Evolutionary conservation across 495 filamentous ascomycete species (phyloP).

Genomic region (Hypoxylon lenormandii): DNA sequence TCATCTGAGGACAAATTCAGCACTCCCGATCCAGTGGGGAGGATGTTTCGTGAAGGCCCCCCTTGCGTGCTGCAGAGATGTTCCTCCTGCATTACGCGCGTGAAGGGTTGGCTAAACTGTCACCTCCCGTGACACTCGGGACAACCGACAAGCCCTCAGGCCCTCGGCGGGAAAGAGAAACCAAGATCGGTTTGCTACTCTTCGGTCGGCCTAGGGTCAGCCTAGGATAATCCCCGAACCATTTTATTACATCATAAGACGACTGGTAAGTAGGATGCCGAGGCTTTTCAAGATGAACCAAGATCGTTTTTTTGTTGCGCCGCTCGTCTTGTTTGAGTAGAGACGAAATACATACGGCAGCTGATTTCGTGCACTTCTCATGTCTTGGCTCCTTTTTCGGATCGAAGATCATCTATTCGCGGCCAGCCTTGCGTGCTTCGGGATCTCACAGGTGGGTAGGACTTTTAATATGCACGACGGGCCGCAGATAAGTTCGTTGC

Average conservation of each 20-base stretch:
- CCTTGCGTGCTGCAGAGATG: conserved; percentile 38
- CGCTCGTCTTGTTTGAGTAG: too few relatives aligned
- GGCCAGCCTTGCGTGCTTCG: conserved; percentile 23
- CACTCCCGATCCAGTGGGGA: conserved; percentile 23
- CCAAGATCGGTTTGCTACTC: conserved; percentile 9
- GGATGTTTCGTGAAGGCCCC: conserved; percentile 32
- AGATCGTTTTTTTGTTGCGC: too few relatives aligned
- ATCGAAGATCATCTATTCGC: conserved; percentile 18
- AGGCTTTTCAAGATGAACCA: too few relatives aligned
- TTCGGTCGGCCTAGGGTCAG: too few relatives aligned
- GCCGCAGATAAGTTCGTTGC: conserved; percentile 24
- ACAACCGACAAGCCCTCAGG: conserved; percentile 22
- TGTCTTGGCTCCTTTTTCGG: conserved; percentile 1
- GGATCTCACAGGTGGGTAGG: conserved; percentile 33
- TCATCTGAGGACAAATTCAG: conserved; percentile 4
- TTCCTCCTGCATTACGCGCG: conserved; percentile 31
- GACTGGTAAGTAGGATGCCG: too few relatives aligned
- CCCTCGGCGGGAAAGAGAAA: conserved; percentile 32
- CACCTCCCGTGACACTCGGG: conserved; percentile 39
- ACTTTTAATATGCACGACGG: conserved; percentile 22
- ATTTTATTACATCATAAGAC: too few relatives aligned
- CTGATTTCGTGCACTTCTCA: too few relatives aligned
- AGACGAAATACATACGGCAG: too few relatives aligned
- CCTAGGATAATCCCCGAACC: too few relatives aligned
- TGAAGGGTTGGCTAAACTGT: conserved; percentile 13